Evolutionary conservation across 176 grass and related monocot species (phyloP).

Genomic region (Themeda triandra): DNA sequence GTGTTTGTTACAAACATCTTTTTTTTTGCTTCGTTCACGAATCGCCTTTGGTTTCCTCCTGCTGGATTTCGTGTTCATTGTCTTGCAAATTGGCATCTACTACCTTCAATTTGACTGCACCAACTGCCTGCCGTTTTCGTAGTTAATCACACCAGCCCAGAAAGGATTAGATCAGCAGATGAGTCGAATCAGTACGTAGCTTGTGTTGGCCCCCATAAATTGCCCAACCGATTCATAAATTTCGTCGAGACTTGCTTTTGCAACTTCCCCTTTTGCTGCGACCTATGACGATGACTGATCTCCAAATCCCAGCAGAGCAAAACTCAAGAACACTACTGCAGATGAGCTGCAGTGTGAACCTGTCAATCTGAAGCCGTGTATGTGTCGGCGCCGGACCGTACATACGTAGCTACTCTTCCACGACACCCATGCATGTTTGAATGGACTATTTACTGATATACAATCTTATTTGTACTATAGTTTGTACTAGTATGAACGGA

Average conservation of each 20-base stretch:
- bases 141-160: constrained; percentile 7
- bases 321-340: background rate
- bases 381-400: background rate
- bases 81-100: constrained; percentile 9
- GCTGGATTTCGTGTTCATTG: constrained; percentile 15
- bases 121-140: constrained; percentile 25
- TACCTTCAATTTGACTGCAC: constrained; percentile 29
- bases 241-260: constrained; percentile 20
- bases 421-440: constrained; percentile 39
- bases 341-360: constrained; percentile 24
- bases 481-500: constrained; percentile 19
- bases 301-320: constrained; percentile 24
- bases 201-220: background rate
- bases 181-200: background rate
- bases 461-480: too few relatives aligned
- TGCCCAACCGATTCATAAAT: constrained; percentile 6
- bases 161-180: constrained; percentile 18
- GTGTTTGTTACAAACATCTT: constrained; percentile 8
- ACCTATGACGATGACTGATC: constrained; percentile 31
- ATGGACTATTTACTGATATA: background rate
- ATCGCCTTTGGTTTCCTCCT: background rate
- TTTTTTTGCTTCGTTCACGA: background rate
- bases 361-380: background rate
- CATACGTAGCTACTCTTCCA: constrained; percentile 20
- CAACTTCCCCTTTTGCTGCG: constrained; percentile 9